Percentiles rank a stretch among this genome's conserved stretches.
phyloP scores from a whole-genome alignment of 2,329 filamentous ascomycete genomes.

The Xylariaceae sp. region DNA sequence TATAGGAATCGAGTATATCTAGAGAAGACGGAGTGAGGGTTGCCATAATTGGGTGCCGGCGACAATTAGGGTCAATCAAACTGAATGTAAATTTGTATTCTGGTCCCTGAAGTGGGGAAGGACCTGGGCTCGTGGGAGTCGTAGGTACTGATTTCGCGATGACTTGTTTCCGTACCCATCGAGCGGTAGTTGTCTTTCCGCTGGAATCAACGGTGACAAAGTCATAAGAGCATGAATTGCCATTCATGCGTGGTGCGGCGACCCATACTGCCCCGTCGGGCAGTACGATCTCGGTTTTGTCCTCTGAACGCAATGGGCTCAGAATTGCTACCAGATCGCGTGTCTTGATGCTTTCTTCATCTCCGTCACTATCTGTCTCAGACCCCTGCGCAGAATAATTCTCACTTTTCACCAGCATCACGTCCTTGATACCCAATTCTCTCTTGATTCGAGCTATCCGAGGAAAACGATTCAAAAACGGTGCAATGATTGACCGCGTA shows the following conservation, averaged over 20 bases:
- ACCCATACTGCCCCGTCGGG: constrained; percentile 58
- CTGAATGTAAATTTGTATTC: constrained; percentile 70
- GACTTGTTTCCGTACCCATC: constrained; percentile 60
- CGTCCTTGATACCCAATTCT: constrained; percentile 62
- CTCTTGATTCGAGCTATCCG: constrained; percentile 60
- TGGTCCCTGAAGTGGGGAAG: constrained; percentile 4
- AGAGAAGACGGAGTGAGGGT: constrained; percentile 59
- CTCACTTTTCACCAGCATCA: constrained; percentile 68
- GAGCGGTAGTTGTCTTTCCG: constrained; percentile 55
- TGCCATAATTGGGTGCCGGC: constrained; percentile 72
- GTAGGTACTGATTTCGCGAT: constrained; percentile 22
- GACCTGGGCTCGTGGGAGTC: constrained; percentile 14
- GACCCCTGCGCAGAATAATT: constrained; percentile 49
- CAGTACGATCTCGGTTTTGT: constrained; percentile 62
- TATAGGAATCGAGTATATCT: constrained; percentile 67
- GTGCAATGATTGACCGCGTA: constrained; percentile 51
- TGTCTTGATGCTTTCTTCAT: constrained; percentile 38
- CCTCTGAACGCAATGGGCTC: constrained; percentile 53
- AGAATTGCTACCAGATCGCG: constrained; percentile 63
- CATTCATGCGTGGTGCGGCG: constrained; percentile 46
- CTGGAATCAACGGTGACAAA: constrained; percentile 57
- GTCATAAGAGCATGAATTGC: constrained; percentile 48
- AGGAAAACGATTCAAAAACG: constrained; percentile 57
- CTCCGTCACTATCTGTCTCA: constrained; percentile 29
- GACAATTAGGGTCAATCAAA: constrained; percentile 63